These are phyloP conservation scores for Saprolegnia parasitica DNA, from an alignment of 352 stramenopile species.

Conservation along the genomic window DNA sequence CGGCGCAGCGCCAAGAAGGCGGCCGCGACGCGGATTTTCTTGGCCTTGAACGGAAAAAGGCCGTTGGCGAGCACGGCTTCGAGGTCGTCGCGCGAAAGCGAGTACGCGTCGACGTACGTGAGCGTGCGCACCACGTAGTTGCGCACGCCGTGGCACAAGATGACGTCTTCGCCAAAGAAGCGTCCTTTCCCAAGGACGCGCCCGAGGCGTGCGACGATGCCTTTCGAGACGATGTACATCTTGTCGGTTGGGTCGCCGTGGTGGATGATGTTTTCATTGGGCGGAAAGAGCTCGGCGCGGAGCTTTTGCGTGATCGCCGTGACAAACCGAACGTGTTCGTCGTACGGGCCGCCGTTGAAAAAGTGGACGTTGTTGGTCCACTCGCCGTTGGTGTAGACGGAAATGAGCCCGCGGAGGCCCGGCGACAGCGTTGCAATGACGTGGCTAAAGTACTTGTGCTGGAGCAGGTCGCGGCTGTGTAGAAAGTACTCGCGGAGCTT, in stretches of 20 bases:
- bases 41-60: constrained; percentile 29
- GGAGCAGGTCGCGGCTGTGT: constrained; percentile 26
- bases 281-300: constrained; percentile 25
- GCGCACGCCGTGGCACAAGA: constrained; percentile 27
- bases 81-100: constrained; percentile 23
- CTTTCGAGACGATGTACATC: constrained; percentile 30
- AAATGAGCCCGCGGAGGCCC: constrained; percentile 29
- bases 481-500: constrained; percentile 31
- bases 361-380: constrained; percentile 31
- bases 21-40: constrained; percentile 24
- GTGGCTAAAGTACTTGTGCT: constrained; percentile 31
- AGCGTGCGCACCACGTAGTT: constrained; percentile 30
- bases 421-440: constrained; percentile 30
- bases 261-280: constrained; percentile 31
- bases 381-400: constrained; percentile 30
- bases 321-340: constrained; percentile 29
- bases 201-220: constrained; percentile 26
- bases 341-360: constrained; percentile 29
- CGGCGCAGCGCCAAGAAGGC: constrained; percentile 17
- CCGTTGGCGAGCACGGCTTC: constrained; percentile 24
- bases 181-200: constrained; percentile 26
- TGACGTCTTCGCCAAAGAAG: constrained; percentile 32
- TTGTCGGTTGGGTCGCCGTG: constrained; percentile 28
- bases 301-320: constrained; percentile 30
- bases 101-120: constrained; percentile 30